Evolutionary conservation across 345 rosid species (phyloP).

Genomic region (Boechera retrofracta): DNA sequence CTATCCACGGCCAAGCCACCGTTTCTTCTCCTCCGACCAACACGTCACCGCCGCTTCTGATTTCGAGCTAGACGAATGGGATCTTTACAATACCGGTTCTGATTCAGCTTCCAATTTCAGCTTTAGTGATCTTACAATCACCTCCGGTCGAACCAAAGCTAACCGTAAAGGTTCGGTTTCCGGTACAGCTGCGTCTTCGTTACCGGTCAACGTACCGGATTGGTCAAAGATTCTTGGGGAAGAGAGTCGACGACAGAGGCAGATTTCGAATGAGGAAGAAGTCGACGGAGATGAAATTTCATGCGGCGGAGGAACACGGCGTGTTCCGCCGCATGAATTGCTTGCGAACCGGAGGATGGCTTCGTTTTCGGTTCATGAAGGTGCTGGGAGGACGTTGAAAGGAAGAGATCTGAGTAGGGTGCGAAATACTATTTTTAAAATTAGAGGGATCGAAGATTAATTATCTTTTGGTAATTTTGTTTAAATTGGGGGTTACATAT

Average conservation of each 20-base stretch:
- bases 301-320: conserved; percentile 47
- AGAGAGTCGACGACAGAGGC: conserved; percentile 54
- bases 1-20: conserved; percentile 64
- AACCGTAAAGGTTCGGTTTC: conserved; percentile 31
- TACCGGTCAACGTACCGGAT: conserved; percentile 91
- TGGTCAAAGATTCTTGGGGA: conserved; percentile 94
- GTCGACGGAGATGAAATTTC: conserved; percentile 50
- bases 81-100: conserved; percentile 56
- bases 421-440: conserved; percentile 91
- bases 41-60: conserved; percentile 47
- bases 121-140: conserved; percentile 26
- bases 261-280: conserved; percentile 40
- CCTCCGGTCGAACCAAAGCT: conserved; percentile 28
- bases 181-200: conserved; percentile 43
- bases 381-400: conserved; percentile 93
- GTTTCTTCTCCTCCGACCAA: conserved; percentile 50
- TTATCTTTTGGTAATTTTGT: neutral
- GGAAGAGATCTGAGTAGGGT: conserved; percentile 96
- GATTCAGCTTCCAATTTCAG: conserved; percentile 55
- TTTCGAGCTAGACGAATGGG: conserved; percentile 91
- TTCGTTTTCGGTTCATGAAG: conserved; percentile 95
- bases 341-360: conserved; percentile 81
- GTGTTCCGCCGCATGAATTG: conserved; percentile 90
- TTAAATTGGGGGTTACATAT: conserved; percentile 10
- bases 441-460: conserved; percentile 90